phyloP scores from a whole-genome alignment of 2,329 filamentous ascomycete genomes.

The Neofusicoccum umdonicola region DNA sequence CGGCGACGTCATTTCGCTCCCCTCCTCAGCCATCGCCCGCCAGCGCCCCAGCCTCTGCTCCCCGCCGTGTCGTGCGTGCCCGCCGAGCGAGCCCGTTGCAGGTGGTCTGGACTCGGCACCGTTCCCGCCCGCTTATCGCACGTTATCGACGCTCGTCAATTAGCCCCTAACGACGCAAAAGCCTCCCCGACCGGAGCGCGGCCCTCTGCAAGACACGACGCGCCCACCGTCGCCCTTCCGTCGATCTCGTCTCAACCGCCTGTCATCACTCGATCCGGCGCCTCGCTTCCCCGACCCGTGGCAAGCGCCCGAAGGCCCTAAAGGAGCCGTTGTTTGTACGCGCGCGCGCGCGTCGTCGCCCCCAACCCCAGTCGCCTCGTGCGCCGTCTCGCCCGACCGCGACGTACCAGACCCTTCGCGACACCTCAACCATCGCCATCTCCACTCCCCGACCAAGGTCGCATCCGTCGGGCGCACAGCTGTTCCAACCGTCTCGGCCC shows the following conservation, averaged over 20 bases:
- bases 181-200: constrained; percentile 16
- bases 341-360: constrained; percentile 5
- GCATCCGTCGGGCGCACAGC: neutral
- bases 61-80: constrained; percentile 1
- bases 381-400: constrained; percentile 11
- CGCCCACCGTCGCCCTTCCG: constrained; percentile 13
- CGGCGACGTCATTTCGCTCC: constrained; percentile 5
- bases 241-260: constrained; percentile 16
- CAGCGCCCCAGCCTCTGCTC: neutral
- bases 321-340: neutral
- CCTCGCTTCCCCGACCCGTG: neutral
- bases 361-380: neutral
- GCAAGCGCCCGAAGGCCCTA: neutral
- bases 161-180: constrained; percentile 17
- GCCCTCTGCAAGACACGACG: constrained; percentile 18
- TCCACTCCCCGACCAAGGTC: neutral
- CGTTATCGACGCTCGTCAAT: constrained; percentile 13
- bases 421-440: constrained; percentile 20
- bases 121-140: constrained; percentile 9
- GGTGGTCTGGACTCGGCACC: constrained; percentile 5
- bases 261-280: constrained; percentile 5
- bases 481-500: constrained; percentile 27
- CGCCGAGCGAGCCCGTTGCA: neutral
- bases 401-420: constrained; percentile 16
- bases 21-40: neutral